Evolutionary conservation across 192 early-diverging fungal species (phyloP).

Genomic region (Coemansia umbellata): DNA sequence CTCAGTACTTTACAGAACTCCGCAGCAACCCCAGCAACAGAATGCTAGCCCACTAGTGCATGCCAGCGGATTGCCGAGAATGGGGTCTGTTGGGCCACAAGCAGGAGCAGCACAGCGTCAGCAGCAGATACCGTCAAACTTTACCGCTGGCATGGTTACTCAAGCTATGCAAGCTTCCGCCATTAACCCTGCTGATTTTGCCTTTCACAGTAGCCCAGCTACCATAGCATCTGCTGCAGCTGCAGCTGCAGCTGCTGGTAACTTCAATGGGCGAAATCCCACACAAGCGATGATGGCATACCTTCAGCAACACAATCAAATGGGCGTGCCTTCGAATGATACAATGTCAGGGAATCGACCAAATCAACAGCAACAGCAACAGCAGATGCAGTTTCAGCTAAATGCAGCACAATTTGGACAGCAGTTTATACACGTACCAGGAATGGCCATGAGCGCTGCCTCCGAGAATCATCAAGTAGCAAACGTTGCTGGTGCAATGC

Average conservation of each 20-base stretch:
- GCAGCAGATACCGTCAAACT: constrained; percentile 6
- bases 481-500: background rate
- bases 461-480: background rate
- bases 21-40: constrained; percentile 8
- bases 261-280: background rate
- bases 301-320: constrained; percentile 7
- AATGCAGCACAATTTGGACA: background rate
- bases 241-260: background rate
- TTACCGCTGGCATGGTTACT: background rate
- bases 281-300: constrained; percentile 19
- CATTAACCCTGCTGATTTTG: constrained; percentile 14
- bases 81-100: background rate
- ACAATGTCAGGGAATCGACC: background rate
- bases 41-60: background rate
- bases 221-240: constrained; percentile 5
- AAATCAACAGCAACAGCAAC: constrained; percentile 4
- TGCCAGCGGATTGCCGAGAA: background rate
- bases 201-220: background rate
- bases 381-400: constrained; percentile 4
- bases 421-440: background rate
- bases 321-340: constrained; percentile 3
- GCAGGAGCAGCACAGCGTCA: background rate
- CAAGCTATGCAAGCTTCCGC: background rate
- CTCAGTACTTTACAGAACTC: constrained; percentile 5
- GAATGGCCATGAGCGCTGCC: background rate